These are phyloP conservation scores for Sextonia rubra DNA, from an alignment of 164 flowering plant species.

Conservation along the genomic window DNA sequence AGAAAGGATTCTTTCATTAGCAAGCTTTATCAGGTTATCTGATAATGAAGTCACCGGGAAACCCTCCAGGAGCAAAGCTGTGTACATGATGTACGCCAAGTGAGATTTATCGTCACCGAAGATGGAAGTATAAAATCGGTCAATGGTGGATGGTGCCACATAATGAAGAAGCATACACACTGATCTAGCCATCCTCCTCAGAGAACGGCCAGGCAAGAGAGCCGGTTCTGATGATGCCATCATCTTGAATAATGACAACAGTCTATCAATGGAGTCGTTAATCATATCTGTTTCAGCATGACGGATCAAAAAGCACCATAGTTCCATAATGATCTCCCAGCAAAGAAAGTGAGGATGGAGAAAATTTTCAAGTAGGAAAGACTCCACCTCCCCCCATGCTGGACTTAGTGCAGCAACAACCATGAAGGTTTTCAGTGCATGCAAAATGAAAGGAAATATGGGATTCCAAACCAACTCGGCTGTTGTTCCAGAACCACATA, in stretches of 20 bases:
- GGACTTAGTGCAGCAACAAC: constrained; percentile 41
- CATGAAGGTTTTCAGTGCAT: constrained; percentile 67
- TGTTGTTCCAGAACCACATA: constrained; percentile 33
- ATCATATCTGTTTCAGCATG: constrained; percentile 55
- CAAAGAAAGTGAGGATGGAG: constrained; percentile 86
- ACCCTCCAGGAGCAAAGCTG: constrained; percentile 77
- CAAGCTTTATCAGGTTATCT: constrained; percentile 41
- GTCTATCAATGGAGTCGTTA: constrained; percentile 41
- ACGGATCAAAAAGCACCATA: constrained; percentile 74
- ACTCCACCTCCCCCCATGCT: constrained; percentile 53
- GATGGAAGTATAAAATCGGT: constrained; percentile 41
- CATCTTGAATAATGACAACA: constrained; percentile 43
- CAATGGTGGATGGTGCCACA: constrained; percentile 37
- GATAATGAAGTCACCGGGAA: constrained; percentile 63
- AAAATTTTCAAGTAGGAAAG: constrained; percentile 66
- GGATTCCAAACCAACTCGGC: constrained; percentile 50
- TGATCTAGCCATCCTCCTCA: constrained; percentile 71
- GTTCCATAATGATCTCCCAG: constrained; percentile 69
- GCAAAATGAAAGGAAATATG: constrained; percentile 44
- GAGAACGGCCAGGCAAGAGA: constrained; percentile 34
- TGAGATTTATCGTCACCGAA: constrained; percentile 31
- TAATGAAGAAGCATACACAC: constrained; percentile 44
- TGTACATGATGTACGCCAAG: constrained; percentile 30
- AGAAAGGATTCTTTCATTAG: constrained; percentile 36
- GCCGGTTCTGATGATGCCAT: constrained; percentile 38